phyloP scores from a whole-genome alignment of 2,329 filamentous ascomycete species.

The Acephala macrosclerotiorum region DNA sequence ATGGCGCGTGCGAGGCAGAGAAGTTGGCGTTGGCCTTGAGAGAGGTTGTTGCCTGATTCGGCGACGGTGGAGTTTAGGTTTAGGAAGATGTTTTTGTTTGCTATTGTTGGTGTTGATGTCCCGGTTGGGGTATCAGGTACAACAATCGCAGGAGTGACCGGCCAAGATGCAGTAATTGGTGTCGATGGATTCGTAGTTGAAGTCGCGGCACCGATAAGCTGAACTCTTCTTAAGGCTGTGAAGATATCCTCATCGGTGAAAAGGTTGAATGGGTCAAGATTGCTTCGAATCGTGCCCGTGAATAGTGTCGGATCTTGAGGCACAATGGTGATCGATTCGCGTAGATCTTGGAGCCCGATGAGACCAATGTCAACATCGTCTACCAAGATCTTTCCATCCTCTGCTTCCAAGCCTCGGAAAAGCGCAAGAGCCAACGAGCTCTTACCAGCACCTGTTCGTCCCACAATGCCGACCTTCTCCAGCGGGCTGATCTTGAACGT shows the following conservation, averaged over 20 bases:
- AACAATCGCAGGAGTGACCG: slow-evolving; percentile 38
- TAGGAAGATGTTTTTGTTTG: slow-evolving; percentile 95
- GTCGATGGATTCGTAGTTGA: slow-evolving; percentile 40
- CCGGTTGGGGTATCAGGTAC: slow-evolving; percentile 41
- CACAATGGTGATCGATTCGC: slow-evolving; percentile 95
- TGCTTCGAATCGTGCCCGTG: slow-evolving; percentile 88
- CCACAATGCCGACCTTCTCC: slow-evolving; percentile 96
- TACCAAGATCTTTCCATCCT: slow-evolving; percentile 86
- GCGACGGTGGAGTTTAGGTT: slow-evolving; percentile 84
- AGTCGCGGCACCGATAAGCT: slow-evolving; percentile 72
- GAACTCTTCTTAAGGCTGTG: slow-evolving; percentile 83
- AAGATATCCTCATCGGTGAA: slow-evolving; percentile 95
- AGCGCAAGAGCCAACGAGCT: slow-evolving; percentile 92
- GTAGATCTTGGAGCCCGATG: slow-evolving; percentile 92
- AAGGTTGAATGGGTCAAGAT: slow-evolving; percentile 88
- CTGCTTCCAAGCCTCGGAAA: slow-evolving; percentile 92
- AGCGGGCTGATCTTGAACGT: slow-evolving; percentile 85
- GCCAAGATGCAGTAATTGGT: slow-evolving; percentile 44
- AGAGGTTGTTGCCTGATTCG: slow-evolving; percentile 93
- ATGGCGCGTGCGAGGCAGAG: slow-evolving; percentile 92
- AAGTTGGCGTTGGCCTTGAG: slow-evolving; percentile 94
- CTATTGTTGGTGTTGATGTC: slow-evolving; percentile 50
- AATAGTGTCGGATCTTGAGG: slow-evolving; percentile 97
- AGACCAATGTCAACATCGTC: slow-evolving; percentile 89
- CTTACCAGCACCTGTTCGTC: slow-evolving; percentile 94